Percentiles rank a stretch among this genome's conserved stretches.
Evolutionary conservation across 2,329 filamentous ascomycete species (phyloP).

Genomic region (Beauveria varroae): DNA sequence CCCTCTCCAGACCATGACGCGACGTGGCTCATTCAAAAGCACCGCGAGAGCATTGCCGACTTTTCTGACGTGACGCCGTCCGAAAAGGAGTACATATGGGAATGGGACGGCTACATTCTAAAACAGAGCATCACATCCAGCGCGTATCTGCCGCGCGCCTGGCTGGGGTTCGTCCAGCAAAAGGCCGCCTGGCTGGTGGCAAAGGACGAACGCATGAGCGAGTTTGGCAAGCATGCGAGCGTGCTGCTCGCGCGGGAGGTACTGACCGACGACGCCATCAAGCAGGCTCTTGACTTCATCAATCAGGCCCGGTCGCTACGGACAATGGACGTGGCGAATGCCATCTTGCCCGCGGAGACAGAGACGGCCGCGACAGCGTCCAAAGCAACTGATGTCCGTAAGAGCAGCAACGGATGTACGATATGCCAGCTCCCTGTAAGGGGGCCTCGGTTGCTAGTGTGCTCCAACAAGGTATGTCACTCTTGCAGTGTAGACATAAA

Average conservation of each 20-base stretch:
- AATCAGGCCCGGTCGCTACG: conserved; percentile 26
- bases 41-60: conserved; percentile 49
- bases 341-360: neutral
- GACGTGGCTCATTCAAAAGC: conserved; percentile 51
- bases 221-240: conserved; percentile 48
- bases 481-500: neutral
- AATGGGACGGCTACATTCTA: conserved; percentile 51
- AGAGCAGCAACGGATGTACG: conserved; percentile 37
- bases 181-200: conserved; percentile 46
- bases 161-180: conserved; percentile 42
- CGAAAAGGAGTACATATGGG: conserved; percentile 51
- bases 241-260: conserved; percentile 43
- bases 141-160: conserved; percentile 43
- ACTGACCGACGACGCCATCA: conserved; percentile 36
- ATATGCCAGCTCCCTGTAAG: conserved; percentile 41
- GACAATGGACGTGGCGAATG: conserved; percentile 17
- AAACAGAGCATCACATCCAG: conserved; percentile 42
- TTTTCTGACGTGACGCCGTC: conserved; percentile 46
- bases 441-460: conserved; percentile 40
- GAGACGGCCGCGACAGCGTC: conserved; percentile 16
- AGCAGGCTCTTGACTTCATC: conserved; percentile 35
- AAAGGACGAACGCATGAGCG: conserved; percentile 38
- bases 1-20: conserved; percentile 38
- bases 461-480: conserved; percentile 39
- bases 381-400: conserved; percentile 30